Evolutionary conservation across 2,329 filamentous ascomycete species (phyloP), one percentile per base, ranked within the genome.

Genomic region (Claviceps spartinae): DNA sequence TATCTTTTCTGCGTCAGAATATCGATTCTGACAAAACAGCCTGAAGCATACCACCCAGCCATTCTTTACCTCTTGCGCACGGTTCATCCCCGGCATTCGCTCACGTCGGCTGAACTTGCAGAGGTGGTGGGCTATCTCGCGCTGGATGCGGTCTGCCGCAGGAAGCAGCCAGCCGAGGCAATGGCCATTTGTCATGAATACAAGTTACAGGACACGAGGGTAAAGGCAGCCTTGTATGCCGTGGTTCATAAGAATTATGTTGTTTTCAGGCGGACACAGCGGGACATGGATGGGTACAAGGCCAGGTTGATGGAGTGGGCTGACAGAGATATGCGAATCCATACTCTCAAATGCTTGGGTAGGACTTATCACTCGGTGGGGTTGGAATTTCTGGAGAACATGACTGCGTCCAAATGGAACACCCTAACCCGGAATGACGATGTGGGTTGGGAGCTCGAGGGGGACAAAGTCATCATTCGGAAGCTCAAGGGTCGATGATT

Each of bases 1-100:
- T 95, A 97, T 68, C 81, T 95, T 56, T 97, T 97, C 73, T 88
- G 87, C 61, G 87, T 95, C 60, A 85, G 90, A 51, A 76, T 90
- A 26, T 83, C 86, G 24, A 83, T 98, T 56, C 78, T 95, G 37
- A 81, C 85, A 53, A 81, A 83, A 57, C 84, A 94, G 59, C 86
- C 85, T 59, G 88, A 95, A 59, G 89, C 89, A 1, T 98, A 97
- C 66, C 85, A 91, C 57, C 88, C 91, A 0, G 88, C 91, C 1
- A 79, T 97, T 22, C 77, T 86, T 41, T 82, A 95, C 60, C 77
- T 96, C 2, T 73, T 98, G 13, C 77, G 82, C 45, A 69, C 71
- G 7, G 82, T 97, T 55, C 86, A 94, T 60, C 72, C 76, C 0
- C 66, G 73, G 2, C 78, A 82, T 48, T 82, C 83, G 4, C 78